A percentile compares a stretch with the other conserved stretches of the same genome.
Evolutionary conservation across 2,329 filamentous ascomycete genomes (phyloP).

Genomic region (Penicillium sp.): DNA sequence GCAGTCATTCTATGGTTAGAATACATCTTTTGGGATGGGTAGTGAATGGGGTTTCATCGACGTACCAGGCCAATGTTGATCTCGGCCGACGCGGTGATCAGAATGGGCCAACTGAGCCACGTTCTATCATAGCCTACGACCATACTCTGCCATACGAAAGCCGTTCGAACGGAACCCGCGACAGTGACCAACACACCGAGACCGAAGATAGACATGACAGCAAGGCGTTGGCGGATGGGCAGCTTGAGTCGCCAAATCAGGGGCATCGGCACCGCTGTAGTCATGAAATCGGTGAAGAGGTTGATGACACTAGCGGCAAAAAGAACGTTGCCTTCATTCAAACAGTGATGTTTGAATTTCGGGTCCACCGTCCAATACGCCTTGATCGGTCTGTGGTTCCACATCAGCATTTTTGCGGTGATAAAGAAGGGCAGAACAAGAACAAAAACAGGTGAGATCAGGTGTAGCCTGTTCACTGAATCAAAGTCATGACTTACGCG

Average conservation of each 20-base stretch:
- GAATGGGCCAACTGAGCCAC: conserved; percentile 31
- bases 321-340: conserved; percentile 25
- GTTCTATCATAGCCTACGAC: conserved; percentile 28
- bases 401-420: not conserved
- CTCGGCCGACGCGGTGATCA: conserved; percentile 28
- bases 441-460: too few species aligned
- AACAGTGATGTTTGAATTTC: conserved; percentile 21
- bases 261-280: conserved; percentile 34
- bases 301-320: conserved; percentile 34
- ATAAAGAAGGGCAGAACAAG: too few species aligned
- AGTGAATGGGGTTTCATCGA: not conserved
- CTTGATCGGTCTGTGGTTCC: conserved; percentile 22
- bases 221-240: conserved; percentile 31
- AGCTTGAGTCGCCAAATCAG: conserved; percentile 37
- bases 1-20: too few species aligned
- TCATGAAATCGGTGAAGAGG: conserved; percentile 32
- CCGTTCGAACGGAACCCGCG: conserved; percentile 29
- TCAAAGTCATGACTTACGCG: conserved; percentile 24
- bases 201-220: conserved; percentile 34
- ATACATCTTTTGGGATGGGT: not conserved
- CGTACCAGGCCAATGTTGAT: conserved; percentile 33
- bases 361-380: conserved; percentile 29
- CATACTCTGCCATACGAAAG: conserved; percentile 30
- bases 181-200: conserved; percentile 34
- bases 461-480: not conserved